Base-by-base conservation (phyloP, 352 stramenopile species). In the Globisporangium mamillatum region DNA sequence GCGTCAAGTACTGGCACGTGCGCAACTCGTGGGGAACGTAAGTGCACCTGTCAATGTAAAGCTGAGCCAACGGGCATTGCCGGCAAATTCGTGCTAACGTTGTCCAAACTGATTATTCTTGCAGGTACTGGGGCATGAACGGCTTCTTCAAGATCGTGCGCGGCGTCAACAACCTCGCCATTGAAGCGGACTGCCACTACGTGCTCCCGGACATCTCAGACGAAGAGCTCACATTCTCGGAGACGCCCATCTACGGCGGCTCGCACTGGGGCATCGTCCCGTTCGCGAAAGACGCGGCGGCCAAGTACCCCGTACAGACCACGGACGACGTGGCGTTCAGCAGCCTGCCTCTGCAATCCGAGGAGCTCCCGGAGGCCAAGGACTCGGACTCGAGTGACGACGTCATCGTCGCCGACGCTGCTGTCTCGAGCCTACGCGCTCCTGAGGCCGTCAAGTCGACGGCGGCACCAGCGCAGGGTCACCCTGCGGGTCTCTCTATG, bases 1-100 rank as follows among this genome's bases (percentile, higher is more conserved):
- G 86, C 67, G 69, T 88, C 68, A 90, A 94, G 75, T 98, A 96
- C 78, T 99, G 94, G 94, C 92, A 97, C 77, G 84, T 97, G 50
- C 89, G 96, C 58, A 96, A 98, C 93, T 84, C 86, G 69, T 77
- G 96, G 91, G 94, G 92, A 57, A 88, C 94, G 66, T 86, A 83
- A 67, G 59, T 64, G 1, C 9, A 24, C 32, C 7, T 38, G 32
- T 8, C 27, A 14, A 18, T 12, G 9, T 12, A 44, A 44, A 18
- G 4, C 10, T 44, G 36, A 44, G 12, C 10, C 36, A 44, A 44
- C 5, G 36, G 9, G 9, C 36, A 5, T 22, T 50, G 41, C 5
- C 9, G 41, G 8, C 18, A 24, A 24, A 52, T n/a, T 52, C 7
- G 44, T 24, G 44, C 20, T 52, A 12, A 52, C 6, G 44, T 9